phyloP scores from a whole-genome alignment of 495 filamentous ascomycete species.

The Penicillium atrosanguineum region DNA sequence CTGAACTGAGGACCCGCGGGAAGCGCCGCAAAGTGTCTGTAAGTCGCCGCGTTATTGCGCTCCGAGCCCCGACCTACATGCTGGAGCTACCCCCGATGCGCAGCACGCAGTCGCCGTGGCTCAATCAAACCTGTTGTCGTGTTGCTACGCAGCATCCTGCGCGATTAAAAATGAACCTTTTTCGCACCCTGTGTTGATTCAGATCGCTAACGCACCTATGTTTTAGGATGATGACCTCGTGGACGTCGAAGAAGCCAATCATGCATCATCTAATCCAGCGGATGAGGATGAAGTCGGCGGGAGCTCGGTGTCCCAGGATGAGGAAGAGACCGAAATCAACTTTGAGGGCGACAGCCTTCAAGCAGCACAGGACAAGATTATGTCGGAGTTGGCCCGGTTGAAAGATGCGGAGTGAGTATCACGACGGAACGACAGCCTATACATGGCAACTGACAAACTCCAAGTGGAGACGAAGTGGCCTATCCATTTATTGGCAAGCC shows the following conservation, averaged over 20 bases:
- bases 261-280: slow-evolving; percentile 33
- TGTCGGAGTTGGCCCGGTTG: slow-evolving; percentile 61
- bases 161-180: background rate
- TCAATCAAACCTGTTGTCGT: background rate
- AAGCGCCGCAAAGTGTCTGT: slow-evolving; percentile 62
- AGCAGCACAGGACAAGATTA: slow-evolving; percentile 76
- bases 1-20: slow-evolving; percentile 42
- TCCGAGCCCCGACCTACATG: background rate
- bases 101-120: background rate
- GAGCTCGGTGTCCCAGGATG: slow-evolving; percentile 15
- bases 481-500: slow-evolving; percentile 34
- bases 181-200: background rate
- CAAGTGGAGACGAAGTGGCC: slow-evolving; percentile 29
- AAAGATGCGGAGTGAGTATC: slow-evolving; percentile 58
- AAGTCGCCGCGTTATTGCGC: slow-evolving; percentile 30
- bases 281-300: slow-evolving; percentile 12
- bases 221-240: slow-evolving; percentile 20
- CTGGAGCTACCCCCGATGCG: background rate
- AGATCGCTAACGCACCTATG: background rate
- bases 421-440: background rate
- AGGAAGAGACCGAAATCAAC: slow-evolving; percentile 45
- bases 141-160: background rate
- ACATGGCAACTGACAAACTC: background rate
- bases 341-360: slow-evolving; percentile 70
- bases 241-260: slow-evolving; percentile 29